These are phyloP conservation scores for Globisporangium cystogenes DNA, from an alignment of 352 stramenopile genomes.

Conservation along the genomic window DNA sequence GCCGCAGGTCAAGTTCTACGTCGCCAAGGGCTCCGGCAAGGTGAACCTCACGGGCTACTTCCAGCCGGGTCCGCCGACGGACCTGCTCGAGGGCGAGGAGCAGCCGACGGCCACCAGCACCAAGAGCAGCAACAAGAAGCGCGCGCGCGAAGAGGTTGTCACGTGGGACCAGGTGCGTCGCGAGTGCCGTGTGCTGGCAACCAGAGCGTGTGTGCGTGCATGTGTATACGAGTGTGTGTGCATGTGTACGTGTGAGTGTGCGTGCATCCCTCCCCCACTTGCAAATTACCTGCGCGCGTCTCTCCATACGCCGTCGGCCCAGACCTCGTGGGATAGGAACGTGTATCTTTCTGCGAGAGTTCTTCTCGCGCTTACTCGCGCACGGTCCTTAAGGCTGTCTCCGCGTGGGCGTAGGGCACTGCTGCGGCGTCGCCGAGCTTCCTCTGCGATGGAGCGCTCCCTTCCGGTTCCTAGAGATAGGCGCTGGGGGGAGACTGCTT, in stretches of 20 bases:
- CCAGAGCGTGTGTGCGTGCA: not conserved
- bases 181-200: not conserved
- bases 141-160: constrained; percentile 39
- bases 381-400: constrained; percentile 92
- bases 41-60: constrained; percentile 83
- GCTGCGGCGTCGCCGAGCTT: constrained; percentile 21
- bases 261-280: constrained; percentile 45
- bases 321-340: constrained; percentile 86
- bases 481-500: constrained; percentile 1
- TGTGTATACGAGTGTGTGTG: constrained; percentile 19
- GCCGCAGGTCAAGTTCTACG: constrained; percentile 71
- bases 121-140: constrained; percentile 70
- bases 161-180: constrained; percentile 63
- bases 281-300: constrained; percentile 56
- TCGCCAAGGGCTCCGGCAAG: constrained; percentile 46
- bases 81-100: constrained; percentile 24
- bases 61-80: constrained; percentile 48
- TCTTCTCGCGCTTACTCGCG: constrained; percentile 73
- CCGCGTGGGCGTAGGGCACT: constrained; percentile 52
- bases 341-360: constrained; percentile 69
- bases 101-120: constrained; percentile 2
- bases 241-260: too few relatives aligned
- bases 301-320: constrained; percentile 57
- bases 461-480: constrained; percentile 11
- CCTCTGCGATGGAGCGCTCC: constrained; percentile 22